Base-by-base conservation (phyloP, 495 filamentous ascomycete genomes). In the Trichocladium antarcticum region DNA sequence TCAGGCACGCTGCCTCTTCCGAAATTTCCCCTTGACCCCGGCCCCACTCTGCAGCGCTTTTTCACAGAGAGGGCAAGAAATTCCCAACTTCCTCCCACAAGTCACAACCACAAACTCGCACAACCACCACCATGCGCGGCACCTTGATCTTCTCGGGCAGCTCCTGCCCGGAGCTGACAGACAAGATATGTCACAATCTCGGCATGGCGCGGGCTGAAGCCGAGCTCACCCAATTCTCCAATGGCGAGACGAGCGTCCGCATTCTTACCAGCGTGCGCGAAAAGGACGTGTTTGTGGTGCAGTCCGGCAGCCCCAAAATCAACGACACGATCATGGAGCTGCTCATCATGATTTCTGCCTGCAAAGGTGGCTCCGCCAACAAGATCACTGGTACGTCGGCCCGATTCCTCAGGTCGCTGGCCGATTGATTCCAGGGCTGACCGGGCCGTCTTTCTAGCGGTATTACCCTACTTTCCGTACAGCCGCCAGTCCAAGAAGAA, bases 401-500 rank as follows among this genome's bases (percentile, higher is more conserved):
- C 16, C 19, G 14, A 27, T 14, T 19, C 37, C 38, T 28, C 5
- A 37, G 16, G 5, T n/a, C 29, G 1, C 15, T n/a, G 2, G 34
- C 11, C 17, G 24, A n/a, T 9, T 14, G 3, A 9, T 24, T 21
- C 24, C 22, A 19, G 15, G 14, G 14, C 21, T 51, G 49, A 51
- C 41, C 34, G n/a, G 6, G 31, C 11, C 40, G 6, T 37, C n/a
- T 41, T 5, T 28, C 37, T 35, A 95, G 92, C 92, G 64, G 92
- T 98, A 62, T 82, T 98, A 70, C 92, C 92, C 56, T 98, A 98
- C 71, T 98, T 97, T 63, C 93, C 92, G 17, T 98, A 98, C 68
- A 95, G 88, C 54, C 86, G 93, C 42, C 92, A 98, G 69, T 96
- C 89, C 37, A 98, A 98, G 77, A 96, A 95, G 76, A 98, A 97